Conservation (phyloP, 768 basidiomycete genomes). For the Macrolepiota fuliginosa region DNA sequence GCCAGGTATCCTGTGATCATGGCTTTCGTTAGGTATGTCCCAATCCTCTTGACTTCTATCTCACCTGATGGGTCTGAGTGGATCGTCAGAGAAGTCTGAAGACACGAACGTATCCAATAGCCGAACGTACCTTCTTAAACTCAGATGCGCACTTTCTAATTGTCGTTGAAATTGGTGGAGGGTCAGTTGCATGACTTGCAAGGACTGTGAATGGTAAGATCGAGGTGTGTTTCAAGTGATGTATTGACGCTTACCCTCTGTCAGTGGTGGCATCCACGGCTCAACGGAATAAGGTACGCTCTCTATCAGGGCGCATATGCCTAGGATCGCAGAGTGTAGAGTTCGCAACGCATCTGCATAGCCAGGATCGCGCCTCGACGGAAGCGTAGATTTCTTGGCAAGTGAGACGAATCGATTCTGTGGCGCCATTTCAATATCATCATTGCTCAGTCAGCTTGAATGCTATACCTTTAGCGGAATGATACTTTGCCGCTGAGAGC, state of each 20-base stretch:
- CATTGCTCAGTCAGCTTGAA: neutral
- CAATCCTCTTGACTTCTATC: slow-evolving; percentile 2
- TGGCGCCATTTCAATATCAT: neutral
- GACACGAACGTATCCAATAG: slow-evolving; percentile 10
- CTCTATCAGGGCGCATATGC: slow-evolving; percentile 85
- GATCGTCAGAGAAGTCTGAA: slow-evolving; percentile 11
- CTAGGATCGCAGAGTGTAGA: slow-evolving; percentile 87
- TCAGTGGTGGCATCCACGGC: slow-evolving; percentile 82
- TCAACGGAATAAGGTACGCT: slow-evolving; percentile 96
- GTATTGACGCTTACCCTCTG: slow-evolving; percentile 54
- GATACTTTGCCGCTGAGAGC: slow-evolving; percentile 87
- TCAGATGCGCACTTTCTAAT: slow-evolving; percentile 84
- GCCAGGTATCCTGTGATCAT: slow-evolving; percentile 76
- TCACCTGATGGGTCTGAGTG: slow-evolving; percentile 61
- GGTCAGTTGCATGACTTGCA: slow-evolving; percentile 78
- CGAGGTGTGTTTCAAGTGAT: slow-evolving; percentile 7
- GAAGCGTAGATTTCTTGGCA: slow-evolving; percentile 60
- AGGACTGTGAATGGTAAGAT: slow-evolving; percentile 44
- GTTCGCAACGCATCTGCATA: slow-evolving; percentile 73
- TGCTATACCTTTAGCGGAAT: slow-evolving; percentile 69
- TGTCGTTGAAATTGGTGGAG: slow-evolving; percentile 86
- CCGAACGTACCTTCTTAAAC: slow-evolving; percentile 69
- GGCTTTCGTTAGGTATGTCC: neutral
- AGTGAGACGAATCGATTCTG: slow-evolving; percentile 80
- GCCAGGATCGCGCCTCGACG: slow-evolving; percentile 61